A percentile compares a stretch with the other conserved stretches of the same genome.
Evolutionary conservation across 176 grass and related monocot genomes (phyloP).

Genomic region (Raddia guianensis): DNA sequence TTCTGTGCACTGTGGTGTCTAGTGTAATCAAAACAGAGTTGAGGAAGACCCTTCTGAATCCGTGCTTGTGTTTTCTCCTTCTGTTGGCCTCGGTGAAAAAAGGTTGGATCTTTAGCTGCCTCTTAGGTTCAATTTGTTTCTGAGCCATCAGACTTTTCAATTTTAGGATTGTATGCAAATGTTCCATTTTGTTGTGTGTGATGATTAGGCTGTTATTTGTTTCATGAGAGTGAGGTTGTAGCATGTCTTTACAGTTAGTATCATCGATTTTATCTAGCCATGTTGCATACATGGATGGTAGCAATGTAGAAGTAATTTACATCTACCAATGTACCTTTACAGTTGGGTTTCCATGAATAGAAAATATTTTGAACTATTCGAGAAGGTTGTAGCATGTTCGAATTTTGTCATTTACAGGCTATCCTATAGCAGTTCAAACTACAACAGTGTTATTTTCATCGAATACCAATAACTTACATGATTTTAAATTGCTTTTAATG

Average conservation of each 20-base stretch:
- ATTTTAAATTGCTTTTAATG: neutral
- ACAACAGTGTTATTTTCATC: neutral
- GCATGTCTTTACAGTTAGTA: neutral
- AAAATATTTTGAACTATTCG: neutral
- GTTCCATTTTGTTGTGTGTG: neutral
- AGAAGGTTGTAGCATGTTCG: neutral
- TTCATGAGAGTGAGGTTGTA: too few species aligned
- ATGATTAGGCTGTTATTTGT: neutral
- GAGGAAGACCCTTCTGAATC: neutral
- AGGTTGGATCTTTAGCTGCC: neutral
- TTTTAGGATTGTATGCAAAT: neutral
- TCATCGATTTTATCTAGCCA: neutral
- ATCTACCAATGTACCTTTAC: neutral
- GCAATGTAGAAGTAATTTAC: neutral
- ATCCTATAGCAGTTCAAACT: neutral
- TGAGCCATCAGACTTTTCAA: slow-evolving; percentile 17
- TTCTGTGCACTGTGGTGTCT: neutral
- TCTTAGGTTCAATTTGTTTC: neutral
- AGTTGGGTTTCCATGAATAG: neutral
- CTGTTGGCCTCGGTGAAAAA: neutral
- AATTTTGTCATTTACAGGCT: slow-evolving; percentile 1
- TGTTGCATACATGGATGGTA: too few species aligned
- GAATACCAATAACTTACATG: neutral
- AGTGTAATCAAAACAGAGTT: neutral
- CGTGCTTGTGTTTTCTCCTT: neutral